Evolutionary conservation across 2,329 filamentous ascomycete genomes (phyloP).

Genomic region (Colletotrichum paranaense): DNA sequence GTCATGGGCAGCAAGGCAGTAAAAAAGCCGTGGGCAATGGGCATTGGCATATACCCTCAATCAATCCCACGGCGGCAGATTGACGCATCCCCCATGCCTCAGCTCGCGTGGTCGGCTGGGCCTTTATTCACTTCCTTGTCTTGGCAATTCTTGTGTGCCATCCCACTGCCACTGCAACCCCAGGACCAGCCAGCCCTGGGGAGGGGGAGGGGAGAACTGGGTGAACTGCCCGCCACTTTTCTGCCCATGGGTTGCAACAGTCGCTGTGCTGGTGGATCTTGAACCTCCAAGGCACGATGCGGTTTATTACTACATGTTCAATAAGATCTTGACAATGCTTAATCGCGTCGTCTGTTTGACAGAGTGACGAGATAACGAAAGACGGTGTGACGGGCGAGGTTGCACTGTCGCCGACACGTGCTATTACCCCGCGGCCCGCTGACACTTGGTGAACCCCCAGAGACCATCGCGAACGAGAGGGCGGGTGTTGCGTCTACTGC

Average conservation of each 20-base stretch:
- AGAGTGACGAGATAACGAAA: neutral
- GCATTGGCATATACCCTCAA: conserved; percentile 6
- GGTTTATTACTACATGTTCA: neutral
- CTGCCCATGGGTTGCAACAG: neutral
- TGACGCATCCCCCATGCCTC: conserved; percentile 20
- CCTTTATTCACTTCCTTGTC: neutral
- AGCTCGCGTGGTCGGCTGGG: conserved; percentile 16
- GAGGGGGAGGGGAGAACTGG: neutral
- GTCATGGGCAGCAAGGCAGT: neutral
- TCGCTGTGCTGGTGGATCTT: neutral
- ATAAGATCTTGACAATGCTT: neutral
- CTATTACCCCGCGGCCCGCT: conserved; percentile 21
- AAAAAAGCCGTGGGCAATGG: neutral
- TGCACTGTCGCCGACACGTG: conserved; percentile 1
- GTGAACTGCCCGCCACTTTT: neutral
- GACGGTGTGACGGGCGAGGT: conserved; percentile 10
- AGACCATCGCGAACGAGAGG: neutral
- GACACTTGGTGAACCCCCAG: neutral
- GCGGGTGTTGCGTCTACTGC: conserved; percentile 22
- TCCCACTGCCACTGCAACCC: conserved; percentile 14
- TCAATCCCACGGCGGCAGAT: conserved; percentile 18
- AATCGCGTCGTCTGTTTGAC: neutral
- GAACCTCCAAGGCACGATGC: neutral
- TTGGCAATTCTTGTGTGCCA: conserved; percentile 5
- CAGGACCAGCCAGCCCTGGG: neutral